Evolutionary conservation across 2,329 filamentous ascomycete species (phyloP), one percentile per base, ranked within the genome.

Genomic region (Phialophora tarda): DNA sequence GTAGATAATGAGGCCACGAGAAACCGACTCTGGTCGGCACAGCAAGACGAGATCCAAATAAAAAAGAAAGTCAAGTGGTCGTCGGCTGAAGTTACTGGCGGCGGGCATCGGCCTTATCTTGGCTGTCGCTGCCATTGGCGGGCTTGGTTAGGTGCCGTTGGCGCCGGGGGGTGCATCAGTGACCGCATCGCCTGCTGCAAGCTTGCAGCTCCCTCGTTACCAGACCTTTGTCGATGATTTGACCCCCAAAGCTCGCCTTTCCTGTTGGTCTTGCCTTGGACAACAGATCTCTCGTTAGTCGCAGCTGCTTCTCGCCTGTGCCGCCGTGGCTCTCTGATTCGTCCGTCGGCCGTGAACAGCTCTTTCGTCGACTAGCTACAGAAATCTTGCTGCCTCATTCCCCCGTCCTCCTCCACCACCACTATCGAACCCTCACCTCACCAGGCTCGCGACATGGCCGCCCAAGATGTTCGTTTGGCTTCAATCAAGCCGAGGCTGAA

Each of bases 401-500:
- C 32, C 38, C 28, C 30, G 34, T 21, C 41, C 26, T 21, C 47
- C 54, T 30, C 62, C n/a, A 41, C 57, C 24, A 23, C 50, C 30
- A 24, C 59, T 38, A 17, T 51, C 34, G 32, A 64, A 64, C 41
- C 44, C 21, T 32, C 64, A 32, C 34, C 57, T 26, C 60, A 26
- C 57, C 47, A 61, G 63, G 59, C 65, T 51, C 59, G 59, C 64
- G 63, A 44, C 63, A 72, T 72, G 71, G 71, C 71, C 71, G 78
- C 78, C 55, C 75, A 79, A 57, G 73, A 79, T 71, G 81, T 82
- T 69, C 78, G 81, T 73, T 82, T 83, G 81, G 77, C 77, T 71
- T 77, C 78, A 74, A 81, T 91, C 78, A 86, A 88, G 77, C 89
- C 89, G 73, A 84, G 89, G 78, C 86, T 98, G 82, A 89, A 91